These are phyloP conservation scores for Marvania coccoides DNA, from an alignment of 139 green algal species.

Conservation along the genomic window DNA sequence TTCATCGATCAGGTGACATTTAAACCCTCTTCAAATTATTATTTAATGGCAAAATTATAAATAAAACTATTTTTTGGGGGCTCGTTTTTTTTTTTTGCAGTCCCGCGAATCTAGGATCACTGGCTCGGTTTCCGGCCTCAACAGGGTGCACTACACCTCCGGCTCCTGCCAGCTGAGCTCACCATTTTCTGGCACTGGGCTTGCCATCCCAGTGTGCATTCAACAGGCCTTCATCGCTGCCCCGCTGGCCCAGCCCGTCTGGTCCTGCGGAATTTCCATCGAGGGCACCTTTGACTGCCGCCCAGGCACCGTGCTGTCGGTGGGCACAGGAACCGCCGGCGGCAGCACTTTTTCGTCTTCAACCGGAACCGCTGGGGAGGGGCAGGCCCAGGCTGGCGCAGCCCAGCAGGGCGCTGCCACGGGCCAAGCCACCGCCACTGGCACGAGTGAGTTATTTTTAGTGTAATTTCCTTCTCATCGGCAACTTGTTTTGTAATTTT, in stretches of 20 bases:
- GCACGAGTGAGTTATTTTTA: no score
- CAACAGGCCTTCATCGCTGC: not conserved
- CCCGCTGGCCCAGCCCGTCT: not conserved
- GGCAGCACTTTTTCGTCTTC: not conserved
- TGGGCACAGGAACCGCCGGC: not conserved
- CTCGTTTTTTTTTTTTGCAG: not conserved
- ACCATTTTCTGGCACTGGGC: not conserved
- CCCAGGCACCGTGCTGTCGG: not conserved
- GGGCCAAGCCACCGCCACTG: not conserved
- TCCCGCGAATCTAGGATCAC: not conserved
- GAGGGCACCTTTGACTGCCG: slow-evolving; percentile 14
- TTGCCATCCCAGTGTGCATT: not conserved
- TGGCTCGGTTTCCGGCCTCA: not conserved
- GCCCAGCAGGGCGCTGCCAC: not conserved
- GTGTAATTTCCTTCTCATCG: no score
- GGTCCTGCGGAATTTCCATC: slow-evolving; percentile 18
- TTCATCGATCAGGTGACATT: not conserved
- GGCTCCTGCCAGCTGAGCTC: slow-evolving; percentile 12
- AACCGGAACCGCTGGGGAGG: not conserved
- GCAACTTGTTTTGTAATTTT: no score
- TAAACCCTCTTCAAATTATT: no score
- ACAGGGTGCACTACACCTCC: slow-evolving; percentile 6
- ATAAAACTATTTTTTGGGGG: not conserved
- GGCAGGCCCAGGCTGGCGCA: not conserved
- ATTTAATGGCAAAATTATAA: not conserved